Evolutionary conservation across 371 early-diverging fungal genomes (phyloP).

Genomic region (Mortierella sp.): DNA sequence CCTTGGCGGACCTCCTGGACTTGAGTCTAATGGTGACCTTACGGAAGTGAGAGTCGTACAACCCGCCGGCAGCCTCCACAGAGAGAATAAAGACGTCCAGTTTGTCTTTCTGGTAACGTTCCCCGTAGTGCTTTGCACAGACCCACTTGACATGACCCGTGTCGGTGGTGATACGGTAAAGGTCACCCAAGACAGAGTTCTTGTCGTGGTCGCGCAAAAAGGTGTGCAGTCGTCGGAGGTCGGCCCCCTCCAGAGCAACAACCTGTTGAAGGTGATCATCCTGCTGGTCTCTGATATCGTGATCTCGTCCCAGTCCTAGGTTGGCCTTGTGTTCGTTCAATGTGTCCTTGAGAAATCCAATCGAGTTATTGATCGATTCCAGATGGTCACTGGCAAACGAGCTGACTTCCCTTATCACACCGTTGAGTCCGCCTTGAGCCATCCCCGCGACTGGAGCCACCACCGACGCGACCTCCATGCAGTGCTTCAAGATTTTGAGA

Average conservation of each 20-base stretch:
- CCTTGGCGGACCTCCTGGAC: constrained; percentile 6
- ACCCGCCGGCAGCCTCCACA: constrained; percentile 5
- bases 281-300: neutral
- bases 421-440: neutral
- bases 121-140: constrained; percentile 21
- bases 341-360: constrained; percentile 15
- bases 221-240: constrained; percentile 21
- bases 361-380: constrained; percentile 13
- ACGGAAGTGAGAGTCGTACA: constrained; percentile 7
- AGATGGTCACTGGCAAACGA: neutral
- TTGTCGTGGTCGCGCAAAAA: constrained; percentile 27
- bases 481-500: constrained; percentile 25
- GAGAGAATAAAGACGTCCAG: constrained; percentile 7
- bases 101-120: neutral
- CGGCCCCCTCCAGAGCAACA: constrained; percentile 27
- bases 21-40: constrained; percentile 14
- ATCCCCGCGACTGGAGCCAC: constrained; percentile 22
- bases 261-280: neutral
- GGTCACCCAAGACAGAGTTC: constrained; percentile 21
- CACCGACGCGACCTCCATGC: constrained; percentile 17
- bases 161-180: constrained; percentile 21
- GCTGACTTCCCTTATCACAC: neutral
- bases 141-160: constrained; percentile 38
- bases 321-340: neutral
- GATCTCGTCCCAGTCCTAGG: neutral